Percentiles rank a stretch among this genome's conserved stretches.
These are phyloP conservation scores for Rosellinia necatrix DNA, from an alignment of 2,329 filamentous ascomycete genomes.

Conservation along the genomic window DNA sequence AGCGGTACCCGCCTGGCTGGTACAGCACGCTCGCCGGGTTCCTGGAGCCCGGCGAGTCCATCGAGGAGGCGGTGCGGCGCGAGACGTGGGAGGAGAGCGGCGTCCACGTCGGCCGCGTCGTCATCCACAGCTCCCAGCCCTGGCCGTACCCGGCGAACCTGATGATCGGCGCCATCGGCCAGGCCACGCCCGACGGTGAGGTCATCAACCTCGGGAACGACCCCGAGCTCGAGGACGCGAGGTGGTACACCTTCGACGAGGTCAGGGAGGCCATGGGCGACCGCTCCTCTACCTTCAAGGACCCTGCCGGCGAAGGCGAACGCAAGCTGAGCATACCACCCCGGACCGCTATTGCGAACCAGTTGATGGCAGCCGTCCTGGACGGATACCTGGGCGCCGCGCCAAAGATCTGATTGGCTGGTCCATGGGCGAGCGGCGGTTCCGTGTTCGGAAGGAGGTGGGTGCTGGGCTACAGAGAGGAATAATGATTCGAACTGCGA, in stretches of 20 bases:
- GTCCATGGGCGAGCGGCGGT: not conserved
- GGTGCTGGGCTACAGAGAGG: slow-evolving; percentile 2
- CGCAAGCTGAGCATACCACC: slow-evolving; percentile 82
- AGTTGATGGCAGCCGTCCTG: slow-evolving; percentile 75
- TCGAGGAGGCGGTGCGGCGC: slow-evolving; percentile 81
- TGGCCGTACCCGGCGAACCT: slow-evolving; percentile 86
- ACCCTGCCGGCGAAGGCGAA: slow-evolving; percentile 64
- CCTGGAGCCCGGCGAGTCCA: slow-evolving; percentile 81
- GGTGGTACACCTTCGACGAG: slow-evolving; percentile 85
- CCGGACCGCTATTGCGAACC: slow-evolving; percentile 88
- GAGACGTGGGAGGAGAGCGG: slow-evolving; percentile 89
- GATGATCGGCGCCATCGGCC: slow-evolving; percentile 87
- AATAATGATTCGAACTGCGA: not conserved
- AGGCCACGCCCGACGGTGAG: slow-evolving; percentile 80
- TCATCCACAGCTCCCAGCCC: slow-evolving; percentile 82
- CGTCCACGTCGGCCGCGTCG: slow-evolving; percentile 74
- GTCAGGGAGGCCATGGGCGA: slow-evolving; percentile 72
- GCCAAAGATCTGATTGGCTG: slow-evolving; percentile 23
- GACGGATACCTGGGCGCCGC: slow-evolving; percentile 22
- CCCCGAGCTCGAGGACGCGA: slow-evolving; percentile 86
- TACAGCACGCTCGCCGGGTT: slow-evolving; percentile 90
- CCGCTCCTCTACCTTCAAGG: slow-evolving; percentile 67
- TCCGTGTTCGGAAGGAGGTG: not conserved
- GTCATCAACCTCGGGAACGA: slow-evolving; percentile 83
- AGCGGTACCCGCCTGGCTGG: slow-evolving; percentile 82